Percentiles rank a stretch among this genome's conserved stretches.
Evolutionary conservation across 768 basidiomycete species (phyloP).

Genomic region (Tricholoma saponaceum): DNA sequence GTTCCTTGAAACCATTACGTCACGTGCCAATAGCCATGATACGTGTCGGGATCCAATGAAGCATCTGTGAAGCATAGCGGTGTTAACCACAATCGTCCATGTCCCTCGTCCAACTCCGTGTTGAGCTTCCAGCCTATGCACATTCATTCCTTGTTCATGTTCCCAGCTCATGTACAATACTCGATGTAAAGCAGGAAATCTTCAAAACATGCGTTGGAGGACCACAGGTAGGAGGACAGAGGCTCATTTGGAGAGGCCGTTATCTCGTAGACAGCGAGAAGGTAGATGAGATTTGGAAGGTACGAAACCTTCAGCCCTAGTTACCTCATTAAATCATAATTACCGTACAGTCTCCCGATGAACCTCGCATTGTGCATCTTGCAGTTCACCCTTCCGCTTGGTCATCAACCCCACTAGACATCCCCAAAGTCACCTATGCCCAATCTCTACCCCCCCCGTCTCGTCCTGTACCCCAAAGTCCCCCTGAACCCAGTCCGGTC

Average conservation of each 20-base stretch:
- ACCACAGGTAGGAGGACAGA: slow-evolving; percentile 67
- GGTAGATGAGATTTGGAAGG: slow-evolving; percentile 69
- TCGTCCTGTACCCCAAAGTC: slow-evolving; percentile 3
- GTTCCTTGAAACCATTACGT: slow-evolving; percentile 19
- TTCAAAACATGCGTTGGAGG: slow-evolving; percentile 53
- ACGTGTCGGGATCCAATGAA: too few relatives aligned
- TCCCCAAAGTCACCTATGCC: slow-evolving; percentile 15
- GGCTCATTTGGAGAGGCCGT: slow-evolving; percentile 74
- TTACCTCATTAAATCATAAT: slow-evolving; percentile 6
- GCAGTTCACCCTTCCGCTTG: slow-evolving; percentile 81
- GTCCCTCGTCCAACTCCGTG: slow-evolving; percentile 48
- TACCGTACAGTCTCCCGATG: slow-evolving; percentile 44
- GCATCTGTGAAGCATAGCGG: too few relatives aligned
- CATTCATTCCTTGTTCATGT: slow-evolving; percentile 61
- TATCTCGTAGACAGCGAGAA: slow-evolving; percentile 61
- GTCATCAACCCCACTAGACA: slow-evolving; percentile 49
- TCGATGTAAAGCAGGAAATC: slow-evolving; percentile 68
- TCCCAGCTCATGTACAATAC: slow-evolving; percentile 42
- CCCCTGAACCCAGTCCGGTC: slow-evolving; percentile 1
- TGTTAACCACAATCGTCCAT: slow-evolving; percentile 20
- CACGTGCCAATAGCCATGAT: slow-evolving; percentile 9
- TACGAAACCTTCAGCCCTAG: slow-evolving; percentile 23
- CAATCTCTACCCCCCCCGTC: slow-evolving; percentile 3
- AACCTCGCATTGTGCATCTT: slow-evolving; percentile 63
- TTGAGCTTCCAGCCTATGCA: slow-evolving; percentile 75